Conservation (phyloP, 1,139 yeast genomes). For the Candida sojae region DNA sequence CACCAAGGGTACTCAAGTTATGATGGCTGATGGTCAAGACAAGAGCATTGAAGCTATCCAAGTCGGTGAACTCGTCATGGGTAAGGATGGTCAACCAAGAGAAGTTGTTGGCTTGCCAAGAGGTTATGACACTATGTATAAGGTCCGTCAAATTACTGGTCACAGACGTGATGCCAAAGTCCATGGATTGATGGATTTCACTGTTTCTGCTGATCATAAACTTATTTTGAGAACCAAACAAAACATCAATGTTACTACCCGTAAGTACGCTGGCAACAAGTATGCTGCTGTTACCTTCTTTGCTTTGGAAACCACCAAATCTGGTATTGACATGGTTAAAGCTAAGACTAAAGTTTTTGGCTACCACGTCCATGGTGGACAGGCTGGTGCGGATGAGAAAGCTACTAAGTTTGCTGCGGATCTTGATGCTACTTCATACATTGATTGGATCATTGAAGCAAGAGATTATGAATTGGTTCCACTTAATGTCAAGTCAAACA, state of each 20-base stretch:
- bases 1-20: conserved; percentile 36
- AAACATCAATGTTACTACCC: conserved; percentile 15
- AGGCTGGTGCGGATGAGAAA: conserved; percentile 15
- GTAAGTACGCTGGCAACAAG: conserved; percentile 11
- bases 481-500: conserved; percentile 20
- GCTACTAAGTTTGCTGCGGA: conserved; percentile 20
- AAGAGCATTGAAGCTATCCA: conserved; percentile 30
- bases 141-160: conserved; percentile 26
- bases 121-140: conserved; percentile 40
- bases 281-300: conserved; percentile 24
- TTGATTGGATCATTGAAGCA: conserved; percentile 40
- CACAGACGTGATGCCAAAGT: conserved; percentile 8
- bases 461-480: conserved; percentile 23
- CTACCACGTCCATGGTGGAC: conserved; percentile 15
- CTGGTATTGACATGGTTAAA: conserved; percentile 14
- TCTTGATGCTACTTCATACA: conserved; percentile 13
- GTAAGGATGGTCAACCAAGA: conserved; percentile 43
- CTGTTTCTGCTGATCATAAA: conserved; percentile 34
- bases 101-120: conserved; percentile 42
- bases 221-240: conserved; percentile 29
- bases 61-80: conserved; percentile 43
- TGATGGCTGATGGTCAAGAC: conserved; percentile 43
- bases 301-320: conserved; percentile 9
- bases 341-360: conserved; percentile 17
- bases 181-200: conserved; percentile 22